Evolutionary conservation across 2,329 filamentous ascomycete species (phyloP).

Genomic region (Periconia sp.): DNA sequence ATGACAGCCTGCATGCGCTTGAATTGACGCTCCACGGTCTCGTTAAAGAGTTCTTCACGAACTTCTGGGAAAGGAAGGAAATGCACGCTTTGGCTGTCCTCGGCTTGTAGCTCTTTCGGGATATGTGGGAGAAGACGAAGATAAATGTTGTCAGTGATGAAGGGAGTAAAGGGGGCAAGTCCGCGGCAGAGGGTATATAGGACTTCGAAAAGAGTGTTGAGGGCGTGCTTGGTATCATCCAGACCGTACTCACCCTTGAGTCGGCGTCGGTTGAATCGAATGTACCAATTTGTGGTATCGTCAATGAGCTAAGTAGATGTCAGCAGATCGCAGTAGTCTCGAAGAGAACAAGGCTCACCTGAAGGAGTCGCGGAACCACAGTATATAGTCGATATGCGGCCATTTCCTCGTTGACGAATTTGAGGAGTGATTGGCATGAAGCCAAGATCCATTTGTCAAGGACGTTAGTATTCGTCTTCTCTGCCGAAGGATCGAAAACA

Average conservation of each 20-base stretch:
- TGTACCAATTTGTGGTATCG: constrained; percentile 98
- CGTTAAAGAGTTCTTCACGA: constrained; percentile 83
- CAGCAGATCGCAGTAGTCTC: not conserved
- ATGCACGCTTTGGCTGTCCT: constrained; percentile 84
- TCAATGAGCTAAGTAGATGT: constrained; percentile 66
- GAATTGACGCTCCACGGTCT: constrained; percentile 81
- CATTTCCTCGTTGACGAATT: constrained; percentile 95
- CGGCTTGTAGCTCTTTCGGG: constrained; percentile 66
- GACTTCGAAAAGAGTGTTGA: constrained; percentile 94
- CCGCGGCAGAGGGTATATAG: constrained; percentile 85
- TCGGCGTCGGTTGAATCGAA: constrained; percentile 87
- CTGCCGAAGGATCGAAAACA: constrained; percentile 73
- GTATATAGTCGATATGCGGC: constrained; percentile 73
- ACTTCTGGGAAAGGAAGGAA: constrained; percentile 91
- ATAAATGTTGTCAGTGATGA: constrained; percentile 95
- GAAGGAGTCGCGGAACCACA: constrained; percentile 81
- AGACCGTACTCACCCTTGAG: constrained; percentile 87
- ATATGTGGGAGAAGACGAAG: constrained; percentile 79
- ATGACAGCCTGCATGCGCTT: constrained; percentile 94
- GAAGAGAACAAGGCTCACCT: constrained; percentile 26
- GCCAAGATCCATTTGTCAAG: constrained; percentile 97
- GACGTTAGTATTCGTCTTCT: constrained; percentile 79
- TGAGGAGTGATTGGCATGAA: constrained; percentile 84
- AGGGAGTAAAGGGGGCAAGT: constrained; percentile 92
- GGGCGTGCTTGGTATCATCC: constrained; percentile 82